These are phyloP conservation scores for Medicago arabica DNA, from an alignment of 306 rosid genomes.

Conservation along the genomic window DNA sequence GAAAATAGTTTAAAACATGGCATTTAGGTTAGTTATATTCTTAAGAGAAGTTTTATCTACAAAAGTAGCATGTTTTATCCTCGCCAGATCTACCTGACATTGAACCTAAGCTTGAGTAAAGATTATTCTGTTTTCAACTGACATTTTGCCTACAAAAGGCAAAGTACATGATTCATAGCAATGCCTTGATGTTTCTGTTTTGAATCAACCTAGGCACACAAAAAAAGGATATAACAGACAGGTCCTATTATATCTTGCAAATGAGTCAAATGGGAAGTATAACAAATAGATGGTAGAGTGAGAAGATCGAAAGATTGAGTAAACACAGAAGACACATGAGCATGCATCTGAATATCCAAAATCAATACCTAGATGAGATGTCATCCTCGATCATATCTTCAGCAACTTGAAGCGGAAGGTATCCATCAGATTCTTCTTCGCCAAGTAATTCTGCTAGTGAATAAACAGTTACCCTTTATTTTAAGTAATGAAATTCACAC, in stretches of 20 bases:
- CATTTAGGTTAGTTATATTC: conserved; percentile 4
- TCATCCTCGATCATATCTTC: conserved; percentile 82
- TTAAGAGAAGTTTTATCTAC: neutral
- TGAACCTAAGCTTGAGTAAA: neutral
- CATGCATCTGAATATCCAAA: conserved; percentile 30
- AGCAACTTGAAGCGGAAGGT: conserved; percentile 70
- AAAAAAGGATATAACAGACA: conserved; percentile 18
- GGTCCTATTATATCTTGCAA: conserved; percentile 18
- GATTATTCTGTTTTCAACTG: conserved; percentile 6
- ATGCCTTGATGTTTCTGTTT: neutral
- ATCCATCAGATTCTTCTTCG: conserved; percentile 76
- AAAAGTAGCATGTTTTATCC: conserved; percentile 30
- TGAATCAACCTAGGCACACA: conserved; percentile 9
- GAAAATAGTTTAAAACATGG: neutral
- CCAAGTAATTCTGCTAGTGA: conserved; percentile 62
- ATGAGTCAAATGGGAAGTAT: conserved; percentile 20
- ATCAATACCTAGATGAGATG: conserved; percentile 74
- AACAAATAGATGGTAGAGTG: conserved; percentile 6
- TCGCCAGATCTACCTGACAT: conserved; percentile 18
- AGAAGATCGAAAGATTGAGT: conserved; percentile 11
- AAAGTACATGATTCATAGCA: conserved; percentile 4
- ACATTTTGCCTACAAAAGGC: conserved; percentile 14
- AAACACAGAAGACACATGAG: conserved; percentile 14
- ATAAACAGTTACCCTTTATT: conserved; percentile 32
- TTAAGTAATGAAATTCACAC: conserved; percentile 12